These are phyloP conservation scores for Coemansia sp. DNA, from an alignment of 192 early-diverging fungal species.

Conservation along the genomic window DNA sequence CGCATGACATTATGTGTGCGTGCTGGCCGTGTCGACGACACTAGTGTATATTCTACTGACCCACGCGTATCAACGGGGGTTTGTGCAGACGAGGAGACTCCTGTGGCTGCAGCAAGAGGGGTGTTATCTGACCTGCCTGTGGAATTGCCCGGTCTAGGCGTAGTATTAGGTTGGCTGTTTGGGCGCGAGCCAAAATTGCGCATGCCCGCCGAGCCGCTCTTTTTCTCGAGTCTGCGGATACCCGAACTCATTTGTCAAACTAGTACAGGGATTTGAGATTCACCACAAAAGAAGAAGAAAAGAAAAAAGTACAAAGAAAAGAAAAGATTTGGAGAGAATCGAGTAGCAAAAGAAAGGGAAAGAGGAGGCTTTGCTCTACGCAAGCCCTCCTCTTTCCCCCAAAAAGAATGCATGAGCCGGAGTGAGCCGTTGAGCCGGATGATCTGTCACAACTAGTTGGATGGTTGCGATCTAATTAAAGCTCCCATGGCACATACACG, in stretches of 20 bases:
- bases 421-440: background rate
- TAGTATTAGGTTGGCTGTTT: background rate
- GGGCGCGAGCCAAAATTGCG: conserved; percentile 20
- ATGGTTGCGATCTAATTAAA: too few species aligned
- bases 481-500: too few species aligned
- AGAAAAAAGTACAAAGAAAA: conserved; percentile 5
- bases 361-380: background rate
- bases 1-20: too few species aligned
- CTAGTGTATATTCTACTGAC: conserved; percentile 65
- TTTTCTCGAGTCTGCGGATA: conserved; percentile 24
- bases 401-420: too few species aligned
- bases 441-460: background rate
- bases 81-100: background rate
- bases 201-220: conserved; percentile 29
- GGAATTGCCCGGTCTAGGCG: conserved; percentile 1
- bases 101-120: conserved; percentile 33
- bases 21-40: conserved; percentile 57
- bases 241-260: conserved; percentile 35
- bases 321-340: background rate
- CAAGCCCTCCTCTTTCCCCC: too few species aligned
- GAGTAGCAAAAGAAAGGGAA: background rate
- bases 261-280: background rate
- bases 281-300: background rate
- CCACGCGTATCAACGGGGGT: conserved; percentile 17
- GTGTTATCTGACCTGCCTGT: conserved; percentile 15